phyloP scores from a whole-genome alignment of 768 basidiomycete genomes.

The Xanthoconium stramineum region DNA sequence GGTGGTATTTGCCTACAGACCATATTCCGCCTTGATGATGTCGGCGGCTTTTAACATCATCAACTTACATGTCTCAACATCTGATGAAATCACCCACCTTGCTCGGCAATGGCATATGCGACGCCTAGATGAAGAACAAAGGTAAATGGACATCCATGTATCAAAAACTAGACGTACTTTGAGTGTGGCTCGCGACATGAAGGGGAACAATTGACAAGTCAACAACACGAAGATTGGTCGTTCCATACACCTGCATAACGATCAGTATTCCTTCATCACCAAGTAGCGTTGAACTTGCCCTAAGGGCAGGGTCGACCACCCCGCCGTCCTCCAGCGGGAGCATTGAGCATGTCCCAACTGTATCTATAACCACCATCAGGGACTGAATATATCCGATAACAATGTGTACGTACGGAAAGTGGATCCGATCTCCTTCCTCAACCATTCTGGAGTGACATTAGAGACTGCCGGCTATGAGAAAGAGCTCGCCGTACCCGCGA shows the following conservation, averaged over 20 bases:
- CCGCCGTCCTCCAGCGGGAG: conserved; percentile 1
- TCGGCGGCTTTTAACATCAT: neutral
- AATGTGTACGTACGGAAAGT: neutral
- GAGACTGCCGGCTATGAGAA: neutral
- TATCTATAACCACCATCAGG: neutral
- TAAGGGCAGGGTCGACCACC: neutral
- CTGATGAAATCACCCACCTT: neutral
- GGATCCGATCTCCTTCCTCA: neutral
- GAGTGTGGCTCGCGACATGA: neutral
- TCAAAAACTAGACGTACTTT: neutral
- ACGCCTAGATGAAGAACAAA: neutral
- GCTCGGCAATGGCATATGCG: neutral
- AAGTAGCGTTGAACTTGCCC: neutral
- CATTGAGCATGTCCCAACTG: conserved; percentile 2
- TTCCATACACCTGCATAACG: neutral
- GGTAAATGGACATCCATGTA: neutral
- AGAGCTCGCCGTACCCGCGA: neutral
- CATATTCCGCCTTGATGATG: conserved; percentile 1
- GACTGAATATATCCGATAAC: neutral
- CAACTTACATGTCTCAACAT: neutral
- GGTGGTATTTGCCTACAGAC: neutral
- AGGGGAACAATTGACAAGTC: conserved; percentile 1
- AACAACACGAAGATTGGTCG: neutral
- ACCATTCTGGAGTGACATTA: neutral
- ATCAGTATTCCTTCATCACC: neutral